Base-by-base conservation (phyloP, 2,329 filamentous ascomycete species). In the Chaetomiaceae sp. region DNA sequence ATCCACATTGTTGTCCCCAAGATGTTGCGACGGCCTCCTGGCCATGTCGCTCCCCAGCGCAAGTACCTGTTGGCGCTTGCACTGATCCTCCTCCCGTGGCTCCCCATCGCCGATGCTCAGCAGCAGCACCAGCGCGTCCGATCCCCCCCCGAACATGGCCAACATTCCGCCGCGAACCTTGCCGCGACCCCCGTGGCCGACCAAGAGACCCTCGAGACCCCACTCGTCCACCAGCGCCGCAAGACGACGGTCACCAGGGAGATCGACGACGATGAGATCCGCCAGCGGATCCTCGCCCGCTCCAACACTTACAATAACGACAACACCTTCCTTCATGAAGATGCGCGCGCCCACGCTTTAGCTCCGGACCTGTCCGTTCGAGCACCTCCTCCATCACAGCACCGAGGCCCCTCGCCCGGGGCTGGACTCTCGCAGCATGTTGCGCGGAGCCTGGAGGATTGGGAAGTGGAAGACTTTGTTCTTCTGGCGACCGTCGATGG, bases 391-490 rank as follows among this genome's bases (percentile, higher is more conserved):
- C 82, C 82, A 82, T 83, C 82, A 78, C 81, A 82, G 68, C 68
- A 75, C 66, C 74, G 76, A 68, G 81, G 79, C 73, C 79, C 77
- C 67, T 71, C 70, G 10, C 25, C 73, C 51, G 75, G 78, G 69
- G 77, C 78, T 69, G 83, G 83, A 64, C 77, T 87, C 71, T 81
- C 86, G 76, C 85, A 87, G 87, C 87, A 85, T 85, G 78, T 79
- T 86, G 92, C 90, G 91, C 91, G 92, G 83, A 95, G 86, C 79
- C 79, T 97, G 81, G 86, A 91, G 82, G 92, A 96, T 76, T 97
- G 92, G 92, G 89, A 96, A 87, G 91, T 96, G 75, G 92, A 97
- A 88, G 91, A 97, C 78, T 95, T 96, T 82, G 88, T 97, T 75
- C 89, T 99, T 78, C 79, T 99, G 87, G 92, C 93, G 88, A 97